Evolutionary conservation across 139 green algal genomes (phyloP), one percentile per base, ranked within the genome.

Genomic region (Coccomyxa sp.): DNA sequence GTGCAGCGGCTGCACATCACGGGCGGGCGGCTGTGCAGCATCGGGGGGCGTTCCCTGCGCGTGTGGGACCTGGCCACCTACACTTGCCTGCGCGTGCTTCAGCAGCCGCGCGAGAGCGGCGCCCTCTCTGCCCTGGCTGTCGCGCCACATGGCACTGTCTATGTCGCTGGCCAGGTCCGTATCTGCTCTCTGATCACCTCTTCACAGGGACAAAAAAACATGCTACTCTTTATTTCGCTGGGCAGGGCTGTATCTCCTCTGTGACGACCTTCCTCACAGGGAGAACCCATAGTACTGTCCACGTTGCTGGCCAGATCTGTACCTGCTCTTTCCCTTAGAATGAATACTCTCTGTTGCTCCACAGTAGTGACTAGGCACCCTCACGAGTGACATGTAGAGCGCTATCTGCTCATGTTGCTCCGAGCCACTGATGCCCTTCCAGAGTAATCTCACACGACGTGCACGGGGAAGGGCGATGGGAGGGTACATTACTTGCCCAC

Each of bases 31-130:
- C 89, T 97, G 67, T 92, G 89, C 76, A 90, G 89, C 67, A 89
- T 85, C 16, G 92, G 88, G 60, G 96, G 94, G 25, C 91, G 92
- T 32, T 90, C 85, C 32, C 85, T 98, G 67, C 88, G 92, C 38
- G 87, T 97, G 45, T 96, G 92, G 92, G 86, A 94, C 82, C 86
- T 91, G n/a, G n/a, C 76, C 28, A 90, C 80, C 67, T 93, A 91
- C 76, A 14, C 58, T 32, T 90, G 88, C 76, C 45, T 91, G 66
- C 76, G 76, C 3, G 79, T 84, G 12, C 17, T 92, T 27, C 77
- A 86, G 14, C 76, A 82, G 23, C 82, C 81, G 13, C 71, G 88
- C 82, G 71, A 88, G 31, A 67, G 83, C 13, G 89, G 87, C 16
- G 79, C 77, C 66, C 71, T 89, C 28, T 85, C 85, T 18, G 86